A percentile compares a stretch with the other conserved stretches of the same genome.
Conservation (phyloP, 164 flowering plant species). For the Aristolochia contorta region DNA sequence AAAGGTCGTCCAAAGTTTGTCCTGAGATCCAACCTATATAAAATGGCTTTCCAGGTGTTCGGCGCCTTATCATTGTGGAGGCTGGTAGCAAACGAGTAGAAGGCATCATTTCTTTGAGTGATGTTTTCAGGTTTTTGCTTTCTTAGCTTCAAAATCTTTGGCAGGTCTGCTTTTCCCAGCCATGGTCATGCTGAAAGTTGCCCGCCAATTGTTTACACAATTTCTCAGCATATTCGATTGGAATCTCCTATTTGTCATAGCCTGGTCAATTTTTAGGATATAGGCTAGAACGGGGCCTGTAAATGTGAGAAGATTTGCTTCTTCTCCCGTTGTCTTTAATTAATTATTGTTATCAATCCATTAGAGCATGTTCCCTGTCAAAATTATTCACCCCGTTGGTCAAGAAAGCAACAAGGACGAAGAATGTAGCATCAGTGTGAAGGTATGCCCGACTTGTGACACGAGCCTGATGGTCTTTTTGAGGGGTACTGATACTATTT, state of each 20-base stretch:
- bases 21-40: neutral
- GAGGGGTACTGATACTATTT: too few relatives aligned
- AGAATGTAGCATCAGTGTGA: too few relatives aligned
- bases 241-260: neutral
- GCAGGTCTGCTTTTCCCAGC: slow-evolving; percentile 1
- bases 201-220: neutral
- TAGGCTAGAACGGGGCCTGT: neutral
- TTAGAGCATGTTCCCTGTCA: too few relatives aligned
- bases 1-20: neutral
- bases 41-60: slow-evolving; percentile 49
- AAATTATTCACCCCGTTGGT: too few relatives aligned
- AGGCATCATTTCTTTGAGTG: slow-evolving; percentile 71
- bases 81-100: slow-evolving; percentile 95
- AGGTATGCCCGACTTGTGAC: too few relatives aligned
- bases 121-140: slow-evolving; percentile 67
- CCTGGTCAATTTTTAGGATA: neutral
- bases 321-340: neutral
- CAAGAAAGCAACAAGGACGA: too few relatives aligned
- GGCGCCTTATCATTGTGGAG: slow-evolving; percentile 76
- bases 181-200: slow-evolving; percentile 1
- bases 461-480: too few relatives aligned
- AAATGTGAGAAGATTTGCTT: slow-evolving; percentile 2
- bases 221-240: neutral
- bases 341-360: neutral
- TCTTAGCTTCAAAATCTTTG: slow-evolving; percentile 25